Evolutionary conservation across 305 asterid species (phyloP).

Genomic region (Stenogyne calaminthoides): DNA sequence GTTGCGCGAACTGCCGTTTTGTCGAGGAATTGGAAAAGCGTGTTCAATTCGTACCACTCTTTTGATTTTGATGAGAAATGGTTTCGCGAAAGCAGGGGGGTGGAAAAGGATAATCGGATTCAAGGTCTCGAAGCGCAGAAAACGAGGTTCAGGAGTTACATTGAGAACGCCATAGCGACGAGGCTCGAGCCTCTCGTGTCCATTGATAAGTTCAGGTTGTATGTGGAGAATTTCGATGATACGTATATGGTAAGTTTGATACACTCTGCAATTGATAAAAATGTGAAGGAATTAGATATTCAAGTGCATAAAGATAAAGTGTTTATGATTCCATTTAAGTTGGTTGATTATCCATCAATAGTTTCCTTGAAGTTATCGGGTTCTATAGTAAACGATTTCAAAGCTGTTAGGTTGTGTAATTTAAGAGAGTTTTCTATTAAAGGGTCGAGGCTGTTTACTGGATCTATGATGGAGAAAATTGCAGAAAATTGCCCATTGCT

Average conservation of each 20-base stretch:
- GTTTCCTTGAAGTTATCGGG: constrained; percentile 45
- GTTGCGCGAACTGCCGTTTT: constrained; percentile 41
- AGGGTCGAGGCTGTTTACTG: constrained; percentile 8
- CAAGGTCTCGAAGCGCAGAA: constrained; percentile 25
- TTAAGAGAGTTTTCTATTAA: constrained; percentile 46
- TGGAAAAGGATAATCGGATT: constrained; percentile 23
- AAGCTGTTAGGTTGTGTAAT: constrained; percentile 28
- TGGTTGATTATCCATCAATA: constrained; percentile 31
- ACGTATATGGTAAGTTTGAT: constrained; percentile 38
- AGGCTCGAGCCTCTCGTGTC: constrained; percentile 39
- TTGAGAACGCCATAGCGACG: constrained; percentile 34
- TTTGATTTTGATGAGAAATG: constrained; percentile 57
- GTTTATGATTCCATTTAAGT: constrained; percentile 17
- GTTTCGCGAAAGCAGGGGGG: constrained; percentile 14
- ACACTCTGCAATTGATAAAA: constrained; percentile 37
- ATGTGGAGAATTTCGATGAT: not conserved
- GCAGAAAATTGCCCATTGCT: constrained; percentile 46
- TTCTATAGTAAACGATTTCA: not conserved
- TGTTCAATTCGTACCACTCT: constrained; percentile 36
- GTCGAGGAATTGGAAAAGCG: constrained; percentile 49
- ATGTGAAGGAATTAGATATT: constrained; percentile 50
- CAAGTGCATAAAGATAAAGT: not conserved
- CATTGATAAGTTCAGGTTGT: constrained; percentile 44
- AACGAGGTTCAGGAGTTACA: constrained; percentile 33
- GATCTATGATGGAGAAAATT: constrained; percentile 24